A percentile compares a stretch with the other conserved stretches of the same genome.
Conservation (phyloP, 2,329 filamentous ascomycete genomes). For the Xenosphaeropsis pyriputrescens region DNA sequence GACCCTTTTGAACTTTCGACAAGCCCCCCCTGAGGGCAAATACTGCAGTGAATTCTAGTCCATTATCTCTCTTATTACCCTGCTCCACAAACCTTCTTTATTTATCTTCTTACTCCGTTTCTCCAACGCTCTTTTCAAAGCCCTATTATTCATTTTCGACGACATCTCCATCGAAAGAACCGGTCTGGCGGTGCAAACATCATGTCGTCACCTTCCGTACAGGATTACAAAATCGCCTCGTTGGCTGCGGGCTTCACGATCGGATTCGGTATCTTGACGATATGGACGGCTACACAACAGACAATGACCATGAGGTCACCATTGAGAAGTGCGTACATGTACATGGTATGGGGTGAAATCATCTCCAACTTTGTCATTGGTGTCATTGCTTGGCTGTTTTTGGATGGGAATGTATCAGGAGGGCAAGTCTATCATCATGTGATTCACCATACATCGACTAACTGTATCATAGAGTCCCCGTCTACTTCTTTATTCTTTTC, state of each 20-base stretch:
- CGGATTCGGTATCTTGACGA: constrained; percentile 19
- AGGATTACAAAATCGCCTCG: constrained; percentile 12
- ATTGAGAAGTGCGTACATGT: constrained; percentile 19
- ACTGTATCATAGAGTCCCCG: neutral
- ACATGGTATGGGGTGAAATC: constrained; percentile 28
- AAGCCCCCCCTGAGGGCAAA: too few species aligned
- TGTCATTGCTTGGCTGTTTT: constrained; percentile 22
- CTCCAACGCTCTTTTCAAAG: too few species aligned
- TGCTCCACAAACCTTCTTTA: too few species aligned
- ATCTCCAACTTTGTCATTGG: constrained; percentile 22
- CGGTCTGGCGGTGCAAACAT: neutral
- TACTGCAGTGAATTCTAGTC: too few species aligned
- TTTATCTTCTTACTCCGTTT: too few species aligned
- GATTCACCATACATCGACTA: neutral
- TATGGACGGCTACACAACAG: constrained; percentile 19
- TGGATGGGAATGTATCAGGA: constrained; percentile 17
- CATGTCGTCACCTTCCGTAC: neutral
- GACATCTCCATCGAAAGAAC: too few species aligned
- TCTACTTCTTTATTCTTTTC: constrained; percentile 7
- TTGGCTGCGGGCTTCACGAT: constrained; percentile 20
- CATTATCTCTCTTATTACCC: too few species aligned
- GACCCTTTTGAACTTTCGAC: too few species aligned
- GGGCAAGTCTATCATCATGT: constrained; percentile 9
- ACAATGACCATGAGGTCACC: constrained; percentile 7
- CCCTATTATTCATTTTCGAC: too few species aligned